These are phyloP conservation scores for Tolypocladium sp. DNA, from an alignment of 2,329 filamentous ascomycete genomes.

Conservation along the genomic window DNA sequence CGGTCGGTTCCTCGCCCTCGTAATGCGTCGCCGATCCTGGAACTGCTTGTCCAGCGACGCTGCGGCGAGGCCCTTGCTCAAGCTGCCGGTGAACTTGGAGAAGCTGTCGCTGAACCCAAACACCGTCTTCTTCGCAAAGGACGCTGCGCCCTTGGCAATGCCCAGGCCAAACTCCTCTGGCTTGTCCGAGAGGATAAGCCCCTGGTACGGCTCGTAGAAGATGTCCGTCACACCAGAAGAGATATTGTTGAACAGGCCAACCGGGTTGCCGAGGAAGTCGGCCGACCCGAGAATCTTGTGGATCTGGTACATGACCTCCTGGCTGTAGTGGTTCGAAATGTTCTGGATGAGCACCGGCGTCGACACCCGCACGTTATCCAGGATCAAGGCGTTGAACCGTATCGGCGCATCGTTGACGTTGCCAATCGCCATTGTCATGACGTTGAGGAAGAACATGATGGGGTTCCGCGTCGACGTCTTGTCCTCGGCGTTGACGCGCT, in stretches of 20 bases:
- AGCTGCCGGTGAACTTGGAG: constrained; percentile 93
- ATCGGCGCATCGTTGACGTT: constrained; percentile 98
- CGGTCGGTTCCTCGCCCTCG: constrained; percentile 81
- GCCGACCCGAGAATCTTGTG: constrained; percentile 96
- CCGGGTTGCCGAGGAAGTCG: constrained; percentile 94
- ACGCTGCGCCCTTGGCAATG: constrained; percentile 92
- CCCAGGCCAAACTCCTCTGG: constrained; percentile 92
- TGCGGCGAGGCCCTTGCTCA: constrained; percentile 91
- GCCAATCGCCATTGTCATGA: constrained; percentile 97
- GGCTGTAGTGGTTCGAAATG: constrained; percentile 89
- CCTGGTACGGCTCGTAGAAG: constrained; percentile 98
- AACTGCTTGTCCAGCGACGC: constrained; percentile 98
- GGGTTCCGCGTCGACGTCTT: constrained; percentile 86
- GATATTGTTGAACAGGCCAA: constrained; percentile 96
- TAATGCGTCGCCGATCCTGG: constrained; percentile 91
- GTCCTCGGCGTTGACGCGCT: constrained; percentile 92
- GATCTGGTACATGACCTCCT: constrained; percentile 90
- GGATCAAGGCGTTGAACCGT: constrained; percentile 82
- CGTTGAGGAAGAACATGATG: constrained; percentile 97
- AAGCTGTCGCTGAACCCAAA: constrained; percentile 97
- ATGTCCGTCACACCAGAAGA: constrained; percentile 96
- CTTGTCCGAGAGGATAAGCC: constrained; percentile 89
- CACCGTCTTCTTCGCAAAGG: constrained; percentile 97
- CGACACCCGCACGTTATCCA: constrained; percentile 92
- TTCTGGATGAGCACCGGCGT: constrained; percentile 75